Evolutionary conservation across 2,329 filamentous ascomycete genomes (phyloP).

Genomic region (Cladosporium halotolerans): DNA sequence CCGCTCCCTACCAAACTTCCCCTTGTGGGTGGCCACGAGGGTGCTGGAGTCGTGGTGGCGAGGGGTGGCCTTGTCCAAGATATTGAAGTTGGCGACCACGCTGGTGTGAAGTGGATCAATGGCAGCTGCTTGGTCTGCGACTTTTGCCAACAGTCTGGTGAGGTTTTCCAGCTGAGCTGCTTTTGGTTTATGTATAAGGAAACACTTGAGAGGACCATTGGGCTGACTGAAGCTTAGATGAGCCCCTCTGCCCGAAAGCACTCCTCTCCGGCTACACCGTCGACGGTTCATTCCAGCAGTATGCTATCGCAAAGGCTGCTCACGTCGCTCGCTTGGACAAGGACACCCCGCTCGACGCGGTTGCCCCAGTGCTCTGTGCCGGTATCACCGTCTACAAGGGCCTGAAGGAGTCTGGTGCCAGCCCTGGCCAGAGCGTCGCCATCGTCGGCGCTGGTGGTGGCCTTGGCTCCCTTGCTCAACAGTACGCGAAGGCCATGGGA

Average conservation of each 20-base stretch:
- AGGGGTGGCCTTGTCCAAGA: constrained; percentile 71
- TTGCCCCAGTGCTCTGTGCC: constrained; percentile 76
- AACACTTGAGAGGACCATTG: no score
- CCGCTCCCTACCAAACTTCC: constrained; percentile 75
- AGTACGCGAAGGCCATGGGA: constrained; percentile 91
- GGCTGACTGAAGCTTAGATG: constrained; percentile 44
- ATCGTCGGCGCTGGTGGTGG: constrained; percentile 84
- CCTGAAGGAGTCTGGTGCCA: constrained; percentile 73
- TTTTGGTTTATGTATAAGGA: no score
- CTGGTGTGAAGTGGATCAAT: constrained; percentile 88
- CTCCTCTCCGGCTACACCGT: constrained; percentile 85
- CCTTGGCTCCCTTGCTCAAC: constrained; percentile 70
- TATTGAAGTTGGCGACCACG: constrained; percentile 74
- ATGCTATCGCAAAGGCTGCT: constrained; percentile 80
- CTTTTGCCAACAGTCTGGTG: constrained; percentile 74
- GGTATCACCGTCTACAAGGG: constrained; percentile 88
- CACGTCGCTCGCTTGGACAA: constrained; percentile 79
- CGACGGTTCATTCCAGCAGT: constrained; percentile 90
- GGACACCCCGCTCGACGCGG: constrained; percentile 65
- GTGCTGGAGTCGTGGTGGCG: constrained; percentile 77
- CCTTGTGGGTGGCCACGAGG: constrained; percentile 72
- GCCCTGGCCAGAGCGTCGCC: constrained; percentile 70
- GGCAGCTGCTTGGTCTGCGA: constrained; percentile 75
- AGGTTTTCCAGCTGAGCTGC: constrained; percentile 43
- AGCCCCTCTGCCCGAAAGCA: constrained; percentile 72